phyloP scores from a whole-genome alignment of 108 stramenopile genomes.

The Epithemia pelagica region DNA sequence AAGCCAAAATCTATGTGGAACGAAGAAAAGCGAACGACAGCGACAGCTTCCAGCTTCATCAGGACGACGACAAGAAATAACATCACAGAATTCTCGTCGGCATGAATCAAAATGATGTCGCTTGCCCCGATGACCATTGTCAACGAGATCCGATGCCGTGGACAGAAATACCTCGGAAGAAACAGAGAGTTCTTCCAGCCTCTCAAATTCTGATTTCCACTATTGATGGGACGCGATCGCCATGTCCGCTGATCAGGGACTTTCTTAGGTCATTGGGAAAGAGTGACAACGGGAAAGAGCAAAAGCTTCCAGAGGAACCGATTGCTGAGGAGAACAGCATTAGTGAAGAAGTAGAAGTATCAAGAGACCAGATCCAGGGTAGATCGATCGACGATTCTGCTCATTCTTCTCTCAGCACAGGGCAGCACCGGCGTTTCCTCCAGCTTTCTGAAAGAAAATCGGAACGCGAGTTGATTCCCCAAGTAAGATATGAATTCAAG shows the following conservation, averaged over 20 bases:
- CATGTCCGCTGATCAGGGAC: background rate
- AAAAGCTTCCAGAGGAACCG: background rate
- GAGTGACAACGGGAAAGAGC: background rate
- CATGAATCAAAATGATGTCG: too few species aligned
- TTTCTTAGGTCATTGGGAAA: background rate
- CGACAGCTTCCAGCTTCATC: too few species aligned
- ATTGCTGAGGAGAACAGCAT: background rate
- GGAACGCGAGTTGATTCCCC: background rate
- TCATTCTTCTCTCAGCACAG: background rate
- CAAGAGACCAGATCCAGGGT: background rate
- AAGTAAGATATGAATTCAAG: background rate
- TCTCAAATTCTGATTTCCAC: background rate
- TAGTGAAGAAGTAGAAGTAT: background rate
- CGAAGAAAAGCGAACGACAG: too few species aligned
- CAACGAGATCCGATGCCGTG: too few species aligned
- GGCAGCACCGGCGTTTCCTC: background rate
- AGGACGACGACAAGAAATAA: too few species aligned
- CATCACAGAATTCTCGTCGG: too few species aligned
- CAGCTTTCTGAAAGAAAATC: background rate
- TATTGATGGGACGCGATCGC: background rate
- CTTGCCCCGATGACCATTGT: too few species aligned
- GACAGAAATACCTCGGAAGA: background rate
- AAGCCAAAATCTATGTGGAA: too few species aligned
- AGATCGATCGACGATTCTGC: background rate
- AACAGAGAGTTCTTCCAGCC: background rate